These are phyloP conservation scores for Eragrostis curvula DNA, from an alignment of 176 grass and related monocot genomes.

Conservation along the genomic window DNA sequence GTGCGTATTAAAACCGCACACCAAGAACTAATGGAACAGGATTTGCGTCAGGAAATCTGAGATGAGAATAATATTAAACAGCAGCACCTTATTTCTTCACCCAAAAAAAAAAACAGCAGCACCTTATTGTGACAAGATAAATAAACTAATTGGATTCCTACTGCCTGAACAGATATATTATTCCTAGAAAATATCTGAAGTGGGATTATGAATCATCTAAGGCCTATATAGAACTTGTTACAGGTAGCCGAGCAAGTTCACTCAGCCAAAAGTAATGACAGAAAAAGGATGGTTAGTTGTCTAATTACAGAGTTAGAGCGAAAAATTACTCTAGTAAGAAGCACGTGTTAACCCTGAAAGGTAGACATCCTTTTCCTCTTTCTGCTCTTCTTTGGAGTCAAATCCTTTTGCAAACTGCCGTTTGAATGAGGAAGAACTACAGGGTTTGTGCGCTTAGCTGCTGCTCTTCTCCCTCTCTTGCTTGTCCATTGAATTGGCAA, in stretches of 20 bases:
- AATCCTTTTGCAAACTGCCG: constrained; percentile 38
- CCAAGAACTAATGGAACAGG: background rate
- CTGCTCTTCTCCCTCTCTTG: constrained; percentile 68
- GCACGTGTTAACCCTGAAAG: constrained; percentile 29
- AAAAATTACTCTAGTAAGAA: background rate
- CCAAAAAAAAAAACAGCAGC: too few relatives aligned
- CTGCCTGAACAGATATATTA: background rate
- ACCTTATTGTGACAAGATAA: background rate
- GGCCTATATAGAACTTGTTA: background rate
- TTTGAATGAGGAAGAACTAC: constrained; percentile 46
- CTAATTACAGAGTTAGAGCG: constrained; percentile 39
- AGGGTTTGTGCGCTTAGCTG: constrained; percentile 40
- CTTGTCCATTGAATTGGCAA: constrained; percentile 74
- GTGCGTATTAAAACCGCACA: background rate
- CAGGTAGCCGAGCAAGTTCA: constrained; percentile 15
- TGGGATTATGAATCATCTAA: background rate
- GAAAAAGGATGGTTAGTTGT: background rate
- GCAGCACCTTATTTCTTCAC: background rate
- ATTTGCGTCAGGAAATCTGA: background rate
- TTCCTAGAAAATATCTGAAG: background rate
- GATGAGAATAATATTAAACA: background rate
- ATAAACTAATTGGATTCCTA: constrained; percentile 1
- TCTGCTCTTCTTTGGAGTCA: constrained; percentile 57
- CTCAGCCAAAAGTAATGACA: constrained; percentile 18
- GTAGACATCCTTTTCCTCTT: constrained; percentile 67